Evolutionary conservation across 768 basidiomycete species (phyloP).

Genomic region (Cantharellus anzutake): DNA sequence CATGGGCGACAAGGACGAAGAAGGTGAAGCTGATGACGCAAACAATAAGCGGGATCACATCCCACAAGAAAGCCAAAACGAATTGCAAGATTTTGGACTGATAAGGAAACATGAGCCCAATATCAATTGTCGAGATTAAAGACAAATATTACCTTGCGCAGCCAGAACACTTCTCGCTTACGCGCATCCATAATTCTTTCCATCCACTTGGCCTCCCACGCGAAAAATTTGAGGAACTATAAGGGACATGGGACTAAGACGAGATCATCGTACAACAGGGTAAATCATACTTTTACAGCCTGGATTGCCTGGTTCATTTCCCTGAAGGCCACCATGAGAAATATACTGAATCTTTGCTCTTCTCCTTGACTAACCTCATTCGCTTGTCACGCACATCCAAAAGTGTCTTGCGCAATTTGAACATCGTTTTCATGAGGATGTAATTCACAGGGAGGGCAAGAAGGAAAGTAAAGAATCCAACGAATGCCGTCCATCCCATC

Average conservation of each 20-base stretch:
- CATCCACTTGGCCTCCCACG: constrained; percentile 66
- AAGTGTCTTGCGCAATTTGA: not conserved
- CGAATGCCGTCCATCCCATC: constrained; percentile 12
- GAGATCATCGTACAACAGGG: not conserved
- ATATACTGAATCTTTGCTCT: not conserved
- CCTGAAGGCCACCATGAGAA: not conserved
- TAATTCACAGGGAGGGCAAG: constrained; percentile 5
- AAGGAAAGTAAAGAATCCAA: constrained; percentile 7
- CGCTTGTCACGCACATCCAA: constrained; percentile 5
- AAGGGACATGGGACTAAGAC: not conserved
- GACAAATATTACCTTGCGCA: constrained; percentile 22
- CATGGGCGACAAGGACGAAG: constrained; percentile 49
- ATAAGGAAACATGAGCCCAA: not conserved
- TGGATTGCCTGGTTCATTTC: constrained; percentile 10
- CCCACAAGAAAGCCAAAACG: constrained; percentile 56
- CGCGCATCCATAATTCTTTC: constrained; percentile 42
- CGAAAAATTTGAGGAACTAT: constrained; percentile 67
- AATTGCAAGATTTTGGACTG: constrained; percentile 14
- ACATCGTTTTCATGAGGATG: not conserved
- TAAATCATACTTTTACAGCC: constrained; percentile 9
- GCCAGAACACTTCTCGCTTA: constrained; percentile 52
- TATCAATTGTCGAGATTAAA: not conserved
- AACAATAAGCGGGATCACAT: constrained; percentile 54
- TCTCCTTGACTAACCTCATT: not conserved
- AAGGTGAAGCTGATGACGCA: constrained; percentile 63